Evolutionary conservation across 306 rosid genomes (phyloP).

Genomic region (Prunus mongolica): DNA sequence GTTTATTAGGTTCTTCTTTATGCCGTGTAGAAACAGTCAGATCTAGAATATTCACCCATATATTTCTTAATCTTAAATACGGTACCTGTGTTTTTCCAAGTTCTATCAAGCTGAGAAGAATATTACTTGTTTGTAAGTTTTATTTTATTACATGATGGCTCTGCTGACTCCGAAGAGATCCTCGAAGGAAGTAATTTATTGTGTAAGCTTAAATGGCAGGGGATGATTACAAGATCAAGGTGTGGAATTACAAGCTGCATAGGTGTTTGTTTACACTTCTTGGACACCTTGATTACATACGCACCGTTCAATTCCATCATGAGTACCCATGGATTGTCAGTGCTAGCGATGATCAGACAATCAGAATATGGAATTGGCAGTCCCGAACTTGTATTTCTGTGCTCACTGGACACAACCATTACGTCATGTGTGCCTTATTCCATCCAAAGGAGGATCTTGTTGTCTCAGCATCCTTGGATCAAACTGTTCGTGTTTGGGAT

Average conservation of each 20-base stretch:
- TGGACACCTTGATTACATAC: constrained; percentile 94
- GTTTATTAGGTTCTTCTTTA: background rate
- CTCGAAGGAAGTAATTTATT: background rate
- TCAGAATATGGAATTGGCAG: constrained; percentile 93
- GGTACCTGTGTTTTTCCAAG: background rate
- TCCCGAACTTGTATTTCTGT: constrained; percentile 90
- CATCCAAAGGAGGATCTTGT: constrained; percentile 87
- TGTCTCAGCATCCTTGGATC: constrained; percentile 88
- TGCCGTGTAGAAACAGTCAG: background rate
- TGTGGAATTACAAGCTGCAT: constrained; percentile 95
- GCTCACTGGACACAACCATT: constrained; percentile 87
- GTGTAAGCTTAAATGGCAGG: constrained; percentile 41
- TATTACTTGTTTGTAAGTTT: background rate
- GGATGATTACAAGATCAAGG: constrained; percentile 96
- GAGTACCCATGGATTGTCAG: constrained; percentile 91
- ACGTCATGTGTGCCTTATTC: constrained; percentile 88
- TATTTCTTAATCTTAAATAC: background rate
- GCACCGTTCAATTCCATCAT: constrained; percentile 88
- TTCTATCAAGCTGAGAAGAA: background rate
- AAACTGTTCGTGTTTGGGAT: constrained; percentile 94
- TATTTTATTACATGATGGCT: background rate
- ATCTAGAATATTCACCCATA: background rate
- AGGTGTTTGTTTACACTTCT: constrained; percentile 86
- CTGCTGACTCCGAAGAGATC: constrained; percentile 1
- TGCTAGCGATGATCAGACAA: constrained; percentile 94